These are phyloP conservation scores for Batkoa obscura DNA, from an alignment of 371 early-diverging fungal genomes.

Conservation along the genomic window DNA sequence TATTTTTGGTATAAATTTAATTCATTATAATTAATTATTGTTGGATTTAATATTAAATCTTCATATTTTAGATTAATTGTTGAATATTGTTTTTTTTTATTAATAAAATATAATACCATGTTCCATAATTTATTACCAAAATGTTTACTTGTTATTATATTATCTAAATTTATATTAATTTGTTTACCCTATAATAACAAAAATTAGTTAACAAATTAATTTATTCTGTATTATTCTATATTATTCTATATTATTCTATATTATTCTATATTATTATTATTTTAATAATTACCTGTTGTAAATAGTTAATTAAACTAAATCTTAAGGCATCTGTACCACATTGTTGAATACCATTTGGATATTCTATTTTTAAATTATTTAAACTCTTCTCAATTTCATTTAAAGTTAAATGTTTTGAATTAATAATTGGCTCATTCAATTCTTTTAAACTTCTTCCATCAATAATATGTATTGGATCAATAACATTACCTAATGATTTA, in stretches of 20 bases:
- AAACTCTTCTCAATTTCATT: slow-evolving; percentile 21
- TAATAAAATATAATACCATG: slow-evolving; percentile 52
- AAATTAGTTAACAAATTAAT: background rate
- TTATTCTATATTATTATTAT: too few species aligned
- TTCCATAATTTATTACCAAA: slow-evolving; percentile 99
- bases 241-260: too few species aligned
- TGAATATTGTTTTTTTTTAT: slow-evolving; percentile 18
- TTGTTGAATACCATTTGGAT: slow-evolving; percentile 83
- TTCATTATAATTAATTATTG: background rate
- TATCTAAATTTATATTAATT: slow-evolving; percentile 91
- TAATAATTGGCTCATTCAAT: slow-evolving; percentile 24
- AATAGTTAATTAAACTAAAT: slow-evolving; percentile 74
- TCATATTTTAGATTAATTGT: slow-evolving; percentile 3
- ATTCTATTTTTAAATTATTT: slow-evolving; percentile 56
- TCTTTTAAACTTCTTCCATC: slow-evolving; percentile 48
- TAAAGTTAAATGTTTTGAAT: slow-evolving; percentile 42
- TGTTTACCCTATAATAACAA: slow-evolving; percentile 38
- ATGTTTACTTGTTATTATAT: slow-evolving; percentile 77
- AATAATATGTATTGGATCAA: slow-evolving; percentile 94
- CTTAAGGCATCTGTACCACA: slow-evolving; percentile 97
- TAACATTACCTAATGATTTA: slow-evolving; percentile 93
- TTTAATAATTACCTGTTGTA: slow-evolving; percentile 33
- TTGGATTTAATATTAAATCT: background rate
- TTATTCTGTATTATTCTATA: background rate
- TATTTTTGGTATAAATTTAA: slow-evolving; percentile 62